Evolutionary conservation across 495 filamentous ascomycete species (phyloP), one percentile per base, ranked within the genome.

Genomic region (Podospora pseudocomata): DNA sequence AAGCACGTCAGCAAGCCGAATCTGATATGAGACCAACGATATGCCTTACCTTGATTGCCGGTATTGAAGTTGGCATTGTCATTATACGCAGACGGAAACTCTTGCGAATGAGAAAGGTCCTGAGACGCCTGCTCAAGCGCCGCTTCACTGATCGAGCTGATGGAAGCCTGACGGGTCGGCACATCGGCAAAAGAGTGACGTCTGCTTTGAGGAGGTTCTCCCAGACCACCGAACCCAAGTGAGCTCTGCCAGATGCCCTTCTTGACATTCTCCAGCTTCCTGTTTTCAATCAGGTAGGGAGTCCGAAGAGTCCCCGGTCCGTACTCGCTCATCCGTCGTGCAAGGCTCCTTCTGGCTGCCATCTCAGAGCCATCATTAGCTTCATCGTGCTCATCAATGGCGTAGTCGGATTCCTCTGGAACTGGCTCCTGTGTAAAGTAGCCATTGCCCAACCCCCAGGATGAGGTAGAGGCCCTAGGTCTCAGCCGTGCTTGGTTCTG

Each of bases 181-280:
- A 85, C 80, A 74, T 94, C 92, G n/a, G 93, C 94, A 76, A 99
- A 96, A n/a, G 95, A 98, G 78, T 99, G 95, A 3, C 95, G 89
- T 62, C 95, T 88, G 74, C 94, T 97, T 70, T 97, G 93, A 32
- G 91, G 87, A 19, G 89, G 81, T 64, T 94, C 91, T 20, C 80
- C 78, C 54, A 91, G 70, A 20, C 89, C 86, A 28, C 88, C 89
- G 74, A 96, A 97, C 0, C 91, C 91, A 23, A 93, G 87, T 6
- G 91, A 91, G 60, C 89, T 96, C 74, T 95, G 90, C 95, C 95
- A 99, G 68, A 91, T 88, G 18, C 87, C 89, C 75, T 91, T 93
- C 76, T 91, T 91, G 58, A 92, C 84, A 76, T 87, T 91, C 56
- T 93, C 92, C 15, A 93, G 75, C 58, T 89, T 90, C 68, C 90